phyloP scores from a whole-genome alignment of 2,329 filamentous ascomycete genomes.

The Botrytis paeoniae region DNA sequence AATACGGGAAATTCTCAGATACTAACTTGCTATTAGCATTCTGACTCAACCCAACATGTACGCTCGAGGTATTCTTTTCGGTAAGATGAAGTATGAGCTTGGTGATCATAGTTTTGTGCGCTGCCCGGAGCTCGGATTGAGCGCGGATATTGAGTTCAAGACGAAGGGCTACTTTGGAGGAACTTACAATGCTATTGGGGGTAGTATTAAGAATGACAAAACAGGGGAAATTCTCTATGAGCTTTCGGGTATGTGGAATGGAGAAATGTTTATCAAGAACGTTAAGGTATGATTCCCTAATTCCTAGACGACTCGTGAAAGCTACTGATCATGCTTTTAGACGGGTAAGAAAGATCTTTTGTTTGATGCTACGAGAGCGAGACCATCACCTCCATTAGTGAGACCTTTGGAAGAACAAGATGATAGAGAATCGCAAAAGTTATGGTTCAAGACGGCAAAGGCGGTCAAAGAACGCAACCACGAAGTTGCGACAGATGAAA shows the following conservation, averaged over 20 bases:
- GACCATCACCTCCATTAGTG: conserved; percentile 68
- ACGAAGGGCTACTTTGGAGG: conserved; percentile 96
- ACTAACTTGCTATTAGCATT: conserved; percentile 45
- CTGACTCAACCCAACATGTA: conserved; percentile 99
- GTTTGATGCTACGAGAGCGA: conserved; percentile 80
- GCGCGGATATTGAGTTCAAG: conserved; percentile 95
- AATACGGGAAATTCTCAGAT: background rate
- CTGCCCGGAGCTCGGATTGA: conserved; percentile 82
- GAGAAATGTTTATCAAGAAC: conserved; percentile 91
- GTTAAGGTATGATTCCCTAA: conserved; percentile 55
- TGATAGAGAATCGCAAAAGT: conserved; percentile 81
- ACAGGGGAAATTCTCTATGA: conserved; percentile 88
- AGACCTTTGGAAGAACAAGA: conserved; percentile 83
- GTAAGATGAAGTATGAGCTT: conserved; percentile 99
- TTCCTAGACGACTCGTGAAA: background rate
- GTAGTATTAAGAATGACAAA: conserved; percentile 82
- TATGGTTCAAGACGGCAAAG: conserved; percentile 79
- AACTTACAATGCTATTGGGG: conserved; percentile 93
- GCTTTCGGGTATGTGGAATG: conserved; percentile 87
- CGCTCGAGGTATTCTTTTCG: conserved; percentile 91
- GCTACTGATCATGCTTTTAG: conserved; percentile 44
- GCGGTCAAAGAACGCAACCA: conserved; percentile 86
- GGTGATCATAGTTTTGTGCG: conserved; percentile 92
- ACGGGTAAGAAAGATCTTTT: conserved; percentile 86
- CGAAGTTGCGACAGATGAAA: conserved; percentile 85